A percentile compares a stretch with the other conserved stretches of the same genome.
These are phyloP conservation scores for Olyra latifolia DNA, from an alignment of 176 grass and related monocot genomes.

Conservation along the genomic window DNA sequence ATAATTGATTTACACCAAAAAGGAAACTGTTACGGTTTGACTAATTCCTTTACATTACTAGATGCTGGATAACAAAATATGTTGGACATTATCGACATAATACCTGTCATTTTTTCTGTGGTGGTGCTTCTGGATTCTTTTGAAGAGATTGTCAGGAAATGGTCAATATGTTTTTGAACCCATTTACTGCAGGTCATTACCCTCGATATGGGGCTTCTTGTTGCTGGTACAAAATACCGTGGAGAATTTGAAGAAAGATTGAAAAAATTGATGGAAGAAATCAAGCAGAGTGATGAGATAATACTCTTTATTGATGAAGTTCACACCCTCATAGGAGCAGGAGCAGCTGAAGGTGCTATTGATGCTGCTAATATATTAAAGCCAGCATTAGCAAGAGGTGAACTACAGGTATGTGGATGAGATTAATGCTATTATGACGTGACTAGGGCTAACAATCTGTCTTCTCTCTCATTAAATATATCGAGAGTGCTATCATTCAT, in stretches of 20 bases:
- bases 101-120: background rate
- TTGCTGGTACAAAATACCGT: conserved; percentile 96
- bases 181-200: conserved; percentile 76
- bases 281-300: conserved; percentile 95
- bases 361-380: conserved; percentile 97
- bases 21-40: background rate
- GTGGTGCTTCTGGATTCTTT: conserved; percentile 2
- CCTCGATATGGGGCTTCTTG: conserved; percentile 93
- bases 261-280: conserved; percentile 98
- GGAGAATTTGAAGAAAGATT: conserved; percentile 98
- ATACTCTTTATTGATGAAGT: conserved; percentile 98
- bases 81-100: background rate
- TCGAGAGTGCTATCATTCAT: background rate
- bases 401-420: conserved; percentile 70
- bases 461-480: background rate
- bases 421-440: conserved; percentile 17
- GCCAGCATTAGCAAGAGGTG: conserved; percentile 90
- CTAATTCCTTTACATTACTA: background rate
- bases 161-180: conserved; percentile 15
- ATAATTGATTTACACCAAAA: conserved; percentile 3
- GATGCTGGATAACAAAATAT: background rate
- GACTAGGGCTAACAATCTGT: background rate
- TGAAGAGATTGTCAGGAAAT: conserved; percentile 24
- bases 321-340: conserved; percentile 95
- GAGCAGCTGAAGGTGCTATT: conserved; percentile 91